Evolutionary conservation across 129 eudicot genomes (phyloP).

Genomic region (Tanacetum coccineum): DNA sequence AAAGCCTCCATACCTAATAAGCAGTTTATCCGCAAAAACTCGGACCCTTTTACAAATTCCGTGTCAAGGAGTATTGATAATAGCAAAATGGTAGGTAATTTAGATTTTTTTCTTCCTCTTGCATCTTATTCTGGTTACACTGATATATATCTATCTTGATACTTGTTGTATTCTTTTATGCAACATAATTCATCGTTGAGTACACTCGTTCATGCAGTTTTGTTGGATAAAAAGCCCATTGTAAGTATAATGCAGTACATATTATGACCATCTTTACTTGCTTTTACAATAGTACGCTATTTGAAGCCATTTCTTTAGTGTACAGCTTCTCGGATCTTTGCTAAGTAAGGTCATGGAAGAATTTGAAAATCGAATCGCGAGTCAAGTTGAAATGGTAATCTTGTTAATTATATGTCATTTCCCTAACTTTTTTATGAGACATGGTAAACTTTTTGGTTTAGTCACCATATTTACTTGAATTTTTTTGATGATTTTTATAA

Average conservation of each 20-base stretch:
- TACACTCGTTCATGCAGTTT: constrained; percentile 70
- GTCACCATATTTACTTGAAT: background rate
- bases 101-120: background rate
- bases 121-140: background rate
- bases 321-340: constrained; percentile 81
- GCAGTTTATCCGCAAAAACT: constrained; percentile 72
- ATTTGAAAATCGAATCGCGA: constrained; percentile 72
- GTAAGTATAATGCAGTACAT: constrained; percentile 43
- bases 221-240: constrained; percentile 78
- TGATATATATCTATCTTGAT: background rate
- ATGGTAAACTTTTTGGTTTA: background rate
- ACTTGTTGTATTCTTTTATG: constrained; percentile 29
- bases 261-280: background rate
- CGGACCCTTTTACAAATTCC: constrained; percentile 82
- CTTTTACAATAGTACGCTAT: background rate
- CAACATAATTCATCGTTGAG: constrained; percentile 81
- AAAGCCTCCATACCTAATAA: constrained; percentile 52
- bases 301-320: constrained; percentile 16
- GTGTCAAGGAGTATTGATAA: constrained; percentile 51
- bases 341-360: constrained; percentile 85
- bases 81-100: constrained; percentile 48
- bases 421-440: too few species aligned
- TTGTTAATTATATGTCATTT: background rate
- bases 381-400: constrained; percentile 64
- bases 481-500: constrained; percentile 8